Conservation (phyloP, 73 alveolate species). For the Paramecium bursaria region DNA sequence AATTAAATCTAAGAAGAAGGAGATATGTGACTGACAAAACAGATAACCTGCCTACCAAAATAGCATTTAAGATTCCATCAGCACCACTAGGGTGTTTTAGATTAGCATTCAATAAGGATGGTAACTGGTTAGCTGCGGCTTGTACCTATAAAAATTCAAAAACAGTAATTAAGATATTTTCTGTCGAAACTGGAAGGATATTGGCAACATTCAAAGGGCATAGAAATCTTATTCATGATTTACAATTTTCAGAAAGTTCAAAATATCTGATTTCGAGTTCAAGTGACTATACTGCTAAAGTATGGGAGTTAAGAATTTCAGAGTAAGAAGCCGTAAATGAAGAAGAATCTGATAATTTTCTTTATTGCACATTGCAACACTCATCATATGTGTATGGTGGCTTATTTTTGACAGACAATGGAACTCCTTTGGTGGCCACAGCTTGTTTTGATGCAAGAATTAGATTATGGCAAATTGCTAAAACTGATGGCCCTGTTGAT, state of each 20-base stretch:
- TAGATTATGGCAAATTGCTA: slow-evolving; percentile 82
- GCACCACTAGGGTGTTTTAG: slow-evolving; percentile 93
- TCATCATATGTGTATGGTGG: slow-evolving; percentile 96
- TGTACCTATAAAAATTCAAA: slow-evolving; percentile 90
- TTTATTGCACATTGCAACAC: slow-evolving; percentile 83
- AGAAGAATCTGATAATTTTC: slow-evolving; percentile 76
- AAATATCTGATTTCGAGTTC: slow-evolving; percentile 83
- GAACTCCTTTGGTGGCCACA: slow-evolving; percentile 86
- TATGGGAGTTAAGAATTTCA: slow-evolving; percentile 78
- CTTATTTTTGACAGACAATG: slow-evolving; percentile 71
- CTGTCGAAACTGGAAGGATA: slow-evolving; percentile 87
- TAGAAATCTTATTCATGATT: slow-evolving; percentile 94
- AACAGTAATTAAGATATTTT: slow-evolving; percentile 90
- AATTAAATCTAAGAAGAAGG: slow-evolving; percentile 78
- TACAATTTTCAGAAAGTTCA: slow-evolving; percentile 90
- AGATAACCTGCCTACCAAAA: slow-evolving; percentile 87
- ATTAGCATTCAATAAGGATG: slow-evolving; percentile 88
- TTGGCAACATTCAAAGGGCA: slow-evolving; percentile 89
- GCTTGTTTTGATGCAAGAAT: slow-evolving; percentile 95
- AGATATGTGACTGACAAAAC: slow-evolving; percentile 85
- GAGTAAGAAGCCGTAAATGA: slow-evolving; percentile 31
- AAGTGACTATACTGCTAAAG: slow-evolving; percentile 89
- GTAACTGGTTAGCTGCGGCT: slow-evolving; percentile 95
- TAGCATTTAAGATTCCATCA: slow-evolving; percentile 88
- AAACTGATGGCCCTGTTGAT: slow-evolving; percentile 52